A percentile compares a stretch with the other conserved stretches of the same genome.
Conservation (phyloP, 2,329 filamentous ascomycete genomes). For the Penicillium sp. region DNA sequence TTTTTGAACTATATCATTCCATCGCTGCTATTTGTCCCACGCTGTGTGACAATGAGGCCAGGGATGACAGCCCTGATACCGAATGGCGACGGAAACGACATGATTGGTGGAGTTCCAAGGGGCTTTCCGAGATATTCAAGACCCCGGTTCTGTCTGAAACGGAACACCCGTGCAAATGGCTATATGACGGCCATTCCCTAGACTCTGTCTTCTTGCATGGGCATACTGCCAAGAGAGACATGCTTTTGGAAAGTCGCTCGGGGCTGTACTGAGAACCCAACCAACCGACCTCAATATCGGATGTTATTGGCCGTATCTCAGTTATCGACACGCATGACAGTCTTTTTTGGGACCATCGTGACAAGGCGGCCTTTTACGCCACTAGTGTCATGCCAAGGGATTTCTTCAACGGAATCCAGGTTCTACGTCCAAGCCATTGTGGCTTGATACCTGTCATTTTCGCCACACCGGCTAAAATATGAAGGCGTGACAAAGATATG, state of each 20-base stretch:
- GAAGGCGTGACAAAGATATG: background rate
- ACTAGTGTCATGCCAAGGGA: background rate
- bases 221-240: constrained; percentile 69
- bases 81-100: background rate
- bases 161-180: background rate
- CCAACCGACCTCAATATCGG: constrained; percentile 71
- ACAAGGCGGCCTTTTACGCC: background rate
- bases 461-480: background rate
- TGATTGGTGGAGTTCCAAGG: background rate
- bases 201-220: constrained; percentile 42
- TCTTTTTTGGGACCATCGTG: background rate
- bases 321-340: background rate
- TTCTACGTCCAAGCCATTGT: background rate
- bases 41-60: background rate
- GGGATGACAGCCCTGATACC: background rate
- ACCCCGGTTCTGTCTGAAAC: background rate
- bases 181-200: constrained; percentile 8
- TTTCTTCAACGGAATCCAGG: background rate
- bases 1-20: background rate
- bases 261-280: constrained; percentile 51
- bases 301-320: constrained; percentile 36
- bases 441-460: background rate
- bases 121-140: background rate
- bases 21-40: background rate
- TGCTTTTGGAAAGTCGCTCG: constrained; percentile 50